phyloP scores from a whole-genome alignment of 768 basidiomycete genomes.

The Kwoniella botswanensis region DNA sequence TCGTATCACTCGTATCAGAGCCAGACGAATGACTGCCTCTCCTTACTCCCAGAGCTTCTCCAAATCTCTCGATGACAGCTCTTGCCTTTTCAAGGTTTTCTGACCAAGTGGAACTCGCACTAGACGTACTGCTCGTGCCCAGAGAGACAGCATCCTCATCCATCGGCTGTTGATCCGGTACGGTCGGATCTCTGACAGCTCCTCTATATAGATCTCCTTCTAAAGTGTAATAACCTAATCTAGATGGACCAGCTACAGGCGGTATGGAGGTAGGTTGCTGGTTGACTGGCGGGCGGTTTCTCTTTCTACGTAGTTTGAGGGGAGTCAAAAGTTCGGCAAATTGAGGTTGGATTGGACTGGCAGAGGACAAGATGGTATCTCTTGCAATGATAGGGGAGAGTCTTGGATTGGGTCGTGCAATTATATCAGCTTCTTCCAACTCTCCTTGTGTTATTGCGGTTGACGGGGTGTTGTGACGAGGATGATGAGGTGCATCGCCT shows the following conservation, averaged over 20 bases:
- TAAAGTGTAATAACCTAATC: conserved; percentile 41
- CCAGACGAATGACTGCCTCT: conserved; percentile 41
- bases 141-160: conserved; percentile 50
- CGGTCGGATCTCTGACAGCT: conserved; percentile 38
- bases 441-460: too few species aligned
- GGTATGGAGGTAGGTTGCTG: conserved; percentile 25
- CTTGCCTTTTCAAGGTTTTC: conserved; percentile 51
- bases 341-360: conserved; percentile 33
- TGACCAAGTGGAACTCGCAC: conserved; percentile 40
- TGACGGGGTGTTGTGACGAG: too few species aligned
- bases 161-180: conserved; percentile 13
- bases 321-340: conserved; percentile 55
- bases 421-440: too few species aligned
- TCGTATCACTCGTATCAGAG: conserved; percentile 19
- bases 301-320: conserved; percentile 40
- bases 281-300: conserved; percentile 13
- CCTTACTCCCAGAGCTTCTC: conserved; percentile 52
- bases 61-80: conserved; percentile 48
- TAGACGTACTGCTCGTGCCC: conserved; percentile 35
- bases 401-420: conserved; percentile 4
- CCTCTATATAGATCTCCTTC: conserved; percentile 51
- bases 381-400: conserved; percentile 34
- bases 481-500: not conserved
- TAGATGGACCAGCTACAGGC: conserved; percentile 39
- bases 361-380: conserved; percentile 15